Evolutionary conservation across 164 flowering plant genomes (phyloP).

Genomic region (Platanus orientalis): DNA sequence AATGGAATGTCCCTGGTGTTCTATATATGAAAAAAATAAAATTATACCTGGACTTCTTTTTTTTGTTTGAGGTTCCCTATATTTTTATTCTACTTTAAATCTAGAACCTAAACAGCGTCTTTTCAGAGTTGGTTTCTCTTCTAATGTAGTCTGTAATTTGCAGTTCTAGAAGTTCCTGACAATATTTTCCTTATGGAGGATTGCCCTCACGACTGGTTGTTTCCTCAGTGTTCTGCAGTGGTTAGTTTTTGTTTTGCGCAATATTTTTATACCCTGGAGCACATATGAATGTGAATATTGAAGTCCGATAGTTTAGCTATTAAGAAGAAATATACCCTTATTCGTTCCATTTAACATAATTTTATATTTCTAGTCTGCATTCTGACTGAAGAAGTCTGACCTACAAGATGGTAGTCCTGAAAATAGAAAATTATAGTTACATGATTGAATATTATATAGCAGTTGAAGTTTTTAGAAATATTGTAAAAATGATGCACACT

Average conservation of each 20-base stretch:
- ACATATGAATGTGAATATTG: conserved; percentile 1
- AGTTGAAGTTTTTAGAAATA: too few species aligned
- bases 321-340: background rate
- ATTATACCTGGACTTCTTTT: too few species aligned
- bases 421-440: background rate
- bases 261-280: background rate
- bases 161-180: conserved; percentile 68
- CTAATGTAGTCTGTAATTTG: conserved; percentile 15
- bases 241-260: conserved; percentile 36
- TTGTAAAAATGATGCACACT: too few species aligned
- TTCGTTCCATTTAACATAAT: background rate
- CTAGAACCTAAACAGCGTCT: too few species aligned
- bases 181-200: conserved; percentile 67
- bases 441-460: too few species aligned
- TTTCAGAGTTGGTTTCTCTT: background rate
- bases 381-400: background rate
- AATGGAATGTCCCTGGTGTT: too few species aligned
- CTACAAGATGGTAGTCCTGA: background rate
- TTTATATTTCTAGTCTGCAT: background rate
- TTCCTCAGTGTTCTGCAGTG: conserved; percentile 95
- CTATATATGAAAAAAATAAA: too few species aligned
- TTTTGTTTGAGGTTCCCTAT: too few species aligned
- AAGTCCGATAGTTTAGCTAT: background rate
- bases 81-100: too few species aligned
- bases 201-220: conserved; percentile 97